A percentile compares a stretch with the other conserved stretches of the same genome.
Evolutionary conservation across 164 flowering plant genomes (phyloP).

Genomic region (Chloranthus sessilifolius): DNA sequence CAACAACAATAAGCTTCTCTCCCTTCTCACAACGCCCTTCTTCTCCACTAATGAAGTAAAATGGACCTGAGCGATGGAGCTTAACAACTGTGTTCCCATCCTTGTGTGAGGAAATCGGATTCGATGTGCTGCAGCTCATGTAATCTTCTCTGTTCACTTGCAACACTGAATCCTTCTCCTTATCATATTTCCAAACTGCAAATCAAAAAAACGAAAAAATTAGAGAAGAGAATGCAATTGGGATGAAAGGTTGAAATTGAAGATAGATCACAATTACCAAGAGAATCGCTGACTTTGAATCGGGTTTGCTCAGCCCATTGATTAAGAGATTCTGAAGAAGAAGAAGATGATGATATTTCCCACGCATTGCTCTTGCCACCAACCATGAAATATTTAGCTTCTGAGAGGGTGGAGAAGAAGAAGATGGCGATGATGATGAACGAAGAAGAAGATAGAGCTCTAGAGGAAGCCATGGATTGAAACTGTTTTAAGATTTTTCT

Average conservation of each 20-base stretch:
- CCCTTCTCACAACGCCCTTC: slow-evolving; percentile 40
- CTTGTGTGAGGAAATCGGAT: slow-evolving; percentile 30
- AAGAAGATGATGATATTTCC: slow-evolving; percentile 33
- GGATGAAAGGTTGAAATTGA: background rate
- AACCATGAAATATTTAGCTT: slow-evolving; percentile 26
- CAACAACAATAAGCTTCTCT: slow-evolving; percentile 43
- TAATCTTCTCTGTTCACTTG: slow-evolving; percentile 29
- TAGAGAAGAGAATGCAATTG: background rate
- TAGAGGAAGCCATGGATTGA: slow-evolving; percentile 5
- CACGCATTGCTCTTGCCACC: slow-evolving; percentile 40
- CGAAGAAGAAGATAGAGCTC: background rate
- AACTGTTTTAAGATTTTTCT: background rate
- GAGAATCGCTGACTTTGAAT: slow-evolving; percentile 36
- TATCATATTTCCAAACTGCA: slow-evolving; percentile 39
- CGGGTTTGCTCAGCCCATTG: slow-evolving; percentile 38
- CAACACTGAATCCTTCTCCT: slow-evolving; percentile 35
- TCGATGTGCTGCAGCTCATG: slow-evolving; percentile 23
- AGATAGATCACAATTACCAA: slow-evolving; percentile 25
- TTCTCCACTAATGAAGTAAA: slow-evolving; percentile 42
- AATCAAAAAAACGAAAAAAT: background rate
- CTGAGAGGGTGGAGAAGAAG: slow-evolving; percentile 17
- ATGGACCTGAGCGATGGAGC: slow-evolving; percentile 35
- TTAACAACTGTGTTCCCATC: slow-evolving; percentile 38
- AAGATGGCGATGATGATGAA: slow-evolving; percentile 9
- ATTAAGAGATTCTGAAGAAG: slow-evolving; percentile 37